These are phyloP conservation scores for Hapsidospora chrysogenum DNA, from an alignment of 495 filamentous ascomycete species.

Conservation along the genomic window DNA sequence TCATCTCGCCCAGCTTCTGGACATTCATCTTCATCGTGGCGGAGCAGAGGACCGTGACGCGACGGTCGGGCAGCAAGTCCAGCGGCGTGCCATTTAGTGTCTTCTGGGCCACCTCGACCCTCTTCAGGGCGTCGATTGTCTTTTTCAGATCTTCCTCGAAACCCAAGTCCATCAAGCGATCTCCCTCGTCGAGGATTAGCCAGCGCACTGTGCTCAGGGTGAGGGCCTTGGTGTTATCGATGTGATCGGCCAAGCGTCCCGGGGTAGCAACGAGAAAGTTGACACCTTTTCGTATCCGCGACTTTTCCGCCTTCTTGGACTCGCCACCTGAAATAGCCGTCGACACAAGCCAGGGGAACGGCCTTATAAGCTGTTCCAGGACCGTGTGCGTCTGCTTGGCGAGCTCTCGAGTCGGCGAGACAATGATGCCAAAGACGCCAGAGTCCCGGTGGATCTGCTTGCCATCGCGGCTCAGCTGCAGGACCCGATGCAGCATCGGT, in stretches of 20 bases:
- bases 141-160: conserved; percentile 75
- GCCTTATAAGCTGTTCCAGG: conserved; percentile 63
- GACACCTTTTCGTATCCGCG: conserved; percentile 74
- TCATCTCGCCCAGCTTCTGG: conserved; percentile 80
- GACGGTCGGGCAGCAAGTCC: conserved; percentile 47
- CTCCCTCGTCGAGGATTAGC: conserved; percentile 89
- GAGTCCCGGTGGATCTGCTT: conserved; percentile 55
- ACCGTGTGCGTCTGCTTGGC: conserved; percentile 85
- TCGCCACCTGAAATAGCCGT: conserved; percentile 91
- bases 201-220: conserved; percentile 81
- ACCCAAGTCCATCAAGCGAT: conserved; percentile 90
- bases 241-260: conserved; percentile 73
- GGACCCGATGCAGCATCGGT: conserved; percentile 77
- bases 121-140: conserved; percentile 62
- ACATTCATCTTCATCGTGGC: conserved; percentile 96
- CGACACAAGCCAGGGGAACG: conserved; percentile 75
- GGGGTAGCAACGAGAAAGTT: conserved; percentile 94
- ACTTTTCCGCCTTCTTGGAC: conserved; percentile 95
- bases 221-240: conserved; percentile 78
- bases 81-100: conserved; percentile 22
- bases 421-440: conserved; percentile 78
- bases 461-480: conserved; percentile 43
- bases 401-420: conserved; percentile 84
- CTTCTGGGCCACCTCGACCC: conserved; percentile 21
- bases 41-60: conserved; percentile 85